Percentiles rank a stretch among this genome's conserved stretches.
Conservation (phyloP, 208 protist genomes). For the Phytomonas serpens region DNA sequence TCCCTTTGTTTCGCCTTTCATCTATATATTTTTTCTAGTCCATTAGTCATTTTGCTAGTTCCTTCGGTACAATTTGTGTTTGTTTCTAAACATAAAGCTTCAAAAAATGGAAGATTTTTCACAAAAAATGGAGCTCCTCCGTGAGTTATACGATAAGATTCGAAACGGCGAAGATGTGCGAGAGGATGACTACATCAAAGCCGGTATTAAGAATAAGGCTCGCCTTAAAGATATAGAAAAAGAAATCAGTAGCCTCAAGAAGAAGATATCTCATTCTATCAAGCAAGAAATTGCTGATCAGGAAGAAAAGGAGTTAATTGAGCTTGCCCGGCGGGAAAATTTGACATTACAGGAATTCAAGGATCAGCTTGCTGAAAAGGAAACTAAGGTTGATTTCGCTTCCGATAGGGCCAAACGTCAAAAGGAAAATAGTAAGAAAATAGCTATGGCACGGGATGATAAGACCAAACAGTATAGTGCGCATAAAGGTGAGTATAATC, state of each 20-base stretch:
- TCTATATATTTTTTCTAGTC: not conserved
- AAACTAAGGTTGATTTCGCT: not conserved
- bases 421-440: slow-evolving; percentile 19
- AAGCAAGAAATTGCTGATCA: slow-evolving; percentile 55
- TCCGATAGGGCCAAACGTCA: slow-evolving; percentile 2
- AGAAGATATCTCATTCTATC: slow-evolving; percentile 43
- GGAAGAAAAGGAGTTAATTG: slow-evolving; percentile 46
- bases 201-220: slow-evolving; percentile 61
- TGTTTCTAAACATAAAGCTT: not conserved
- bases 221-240: slow-evolving; percentile 91
- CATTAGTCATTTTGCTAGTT: not conserved
- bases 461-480: slow-evolving; percentile 26
- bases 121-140: slow-evolving; percentile 40
- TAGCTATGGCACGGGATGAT: slow-evolving; percentile 37
- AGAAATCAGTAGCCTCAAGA: slow-evolving; percentile 65
- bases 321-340: slow-evolving; percentile 41
- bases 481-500: slow-evolving; percentile 22
- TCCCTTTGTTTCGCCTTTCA: not conserved
- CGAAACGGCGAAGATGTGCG: slow-evolving; percentile 54
- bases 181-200: slow-evolving; percentile 30
- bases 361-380: slow-evolving; percentile 13
- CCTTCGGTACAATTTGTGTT: not conserved
- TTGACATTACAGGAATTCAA: slow-evolving; percentile 63
- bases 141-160: slow-evolving; percentile 49
- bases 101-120: slow-evolving; percentile 23